Evolutionary conservation across 352 stramenopile species (phyloP).

Genomic region (Aphanomyces astaci): DNA sequence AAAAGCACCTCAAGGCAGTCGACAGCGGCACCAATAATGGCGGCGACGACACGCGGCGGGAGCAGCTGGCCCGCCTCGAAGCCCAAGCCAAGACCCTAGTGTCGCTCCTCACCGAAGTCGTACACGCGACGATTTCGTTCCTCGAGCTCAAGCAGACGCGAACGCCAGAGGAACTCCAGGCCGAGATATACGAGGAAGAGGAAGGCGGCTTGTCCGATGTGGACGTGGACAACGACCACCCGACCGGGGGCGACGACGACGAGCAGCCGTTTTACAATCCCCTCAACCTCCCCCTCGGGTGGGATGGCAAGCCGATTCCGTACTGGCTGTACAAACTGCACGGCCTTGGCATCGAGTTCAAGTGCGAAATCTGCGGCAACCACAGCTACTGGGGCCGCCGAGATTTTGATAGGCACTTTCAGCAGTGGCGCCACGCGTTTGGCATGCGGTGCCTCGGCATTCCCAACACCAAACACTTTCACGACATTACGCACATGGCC

Average conservation of each 20-base stretch:
- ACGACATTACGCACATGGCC: slow-evolving; percentile 98
- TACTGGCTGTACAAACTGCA: slow-evolving; percentile 99
- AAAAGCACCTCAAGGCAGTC: slow-evolving; percentile 67
- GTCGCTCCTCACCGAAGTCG: slow-evolving; percentile 73
- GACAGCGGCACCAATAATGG: slow-evolving; percentile 12
- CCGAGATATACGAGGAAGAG: slow-evolving; percentile 81
- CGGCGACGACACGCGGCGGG: slow-evolving; percentile 20
- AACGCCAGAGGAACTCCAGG: slow-evolving; percentile 80
- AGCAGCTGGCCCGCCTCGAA: slow-evolving; percentile 58
- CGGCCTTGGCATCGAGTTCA: slow-evolving; percentile 96
- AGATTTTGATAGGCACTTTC: slow-evolving; percentile 97
- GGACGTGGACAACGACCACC: slow-evolving; percentile 59
- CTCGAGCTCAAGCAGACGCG: slow-evolving; percentile 82
- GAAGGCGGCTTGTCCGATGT: slow-evolving; percentile 76
- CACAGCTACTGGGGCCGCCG: slow-evolving; percentile 95
- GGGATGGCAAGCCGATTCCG: slow-evolving; percentile 98
- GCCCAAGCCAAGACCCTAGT: slow-evolving; percentile 61
- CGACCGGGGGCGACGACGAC: slow-evolving; percentile 75
- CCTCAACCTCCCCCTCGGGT: slow-evolving; percentile 96
- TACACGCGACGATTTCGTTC: slow-evolving; percentile 77
- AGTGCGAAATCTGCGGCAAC: slow-evolving; percentile 99
- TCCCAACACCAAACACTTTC: slow-evolving; percentile 99
- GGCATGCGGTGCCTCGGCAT: slow-evolving; percentile 98
- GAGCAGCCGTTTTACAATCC: slow-evolving; percentile 98
- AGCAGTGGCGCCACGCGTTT: slow-evolving; percentile 96